Conservation (phyloP, 1,139 yeast genomes). For the Kurtzmaniella natalensis region DNA sequence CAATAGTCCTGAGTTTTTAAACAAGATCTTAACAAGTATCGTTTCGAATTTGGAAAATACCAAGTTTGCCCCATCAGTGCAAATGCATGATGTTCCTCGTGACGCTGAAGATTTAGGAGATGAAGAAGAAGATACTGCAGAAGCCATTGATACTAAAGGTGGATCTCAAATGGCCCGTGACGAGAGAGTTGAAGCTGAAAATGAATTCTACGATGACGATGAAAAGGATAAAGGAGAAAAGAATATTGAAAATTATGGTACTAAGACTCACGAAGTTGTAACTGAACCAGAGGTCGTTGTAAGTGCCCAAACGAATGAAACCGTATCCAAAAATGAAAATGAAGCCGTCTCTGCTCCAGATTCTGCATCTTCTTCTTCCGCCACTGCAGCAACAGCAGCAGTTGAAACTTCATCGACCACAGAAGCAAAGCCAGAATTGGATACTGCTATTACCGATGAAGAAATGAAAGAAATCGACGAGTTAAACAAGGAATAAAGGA, state of each 20-base stretch:
- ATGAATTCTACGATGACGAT: conserved; percentile 64
- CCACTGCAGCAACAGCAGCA: conserved; percentile 1
- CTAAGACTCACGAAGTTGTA: not conserved
- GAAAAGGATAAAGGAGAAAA: conserved; percentile 46
- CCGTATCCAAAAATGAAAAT: not conserved
- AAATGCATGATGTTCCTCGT: conserved; percentile 82
- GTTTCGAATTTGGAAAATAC: conserved; percentile 79
- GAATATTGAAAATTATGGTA: conserved; percentile 17
- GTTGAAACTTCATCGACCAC: conserved; percentile 2
- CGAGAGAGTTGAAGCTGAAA: conserved; percentile 58
- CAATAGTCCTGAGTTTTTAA: conserved; percentile 87
- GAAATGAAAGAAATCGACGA: conserved; percentile 38
- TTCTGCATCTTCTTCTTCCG: no score
- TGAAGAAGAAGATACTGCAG: conserved; percentile 68
- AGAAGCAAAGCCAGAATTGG: not conserved
- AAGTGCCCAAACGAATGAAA: not conserved
- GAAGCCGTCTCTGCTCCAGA: conserved; percentile 2
- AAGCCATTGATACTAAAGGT: conserved; percentile 83
- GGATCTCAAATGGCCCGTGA: conserved; percentile 87
- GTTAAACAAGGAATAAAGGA: conserved; percentile 25
- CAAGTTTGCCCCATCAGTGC: conserved; percentile 93
- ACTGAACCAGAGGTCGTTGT: conserved; percentile 5
- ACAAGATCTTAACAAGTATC: conserved; percentile 77
- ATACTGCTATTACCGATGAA: conserved; percentile 25
- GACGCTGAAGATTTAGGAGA: conserved; percentile 85